phyloP scores from a whole-genome alignment of 495 filamentous ascomycete genomes.

The Neurospora discreta region DNA sequence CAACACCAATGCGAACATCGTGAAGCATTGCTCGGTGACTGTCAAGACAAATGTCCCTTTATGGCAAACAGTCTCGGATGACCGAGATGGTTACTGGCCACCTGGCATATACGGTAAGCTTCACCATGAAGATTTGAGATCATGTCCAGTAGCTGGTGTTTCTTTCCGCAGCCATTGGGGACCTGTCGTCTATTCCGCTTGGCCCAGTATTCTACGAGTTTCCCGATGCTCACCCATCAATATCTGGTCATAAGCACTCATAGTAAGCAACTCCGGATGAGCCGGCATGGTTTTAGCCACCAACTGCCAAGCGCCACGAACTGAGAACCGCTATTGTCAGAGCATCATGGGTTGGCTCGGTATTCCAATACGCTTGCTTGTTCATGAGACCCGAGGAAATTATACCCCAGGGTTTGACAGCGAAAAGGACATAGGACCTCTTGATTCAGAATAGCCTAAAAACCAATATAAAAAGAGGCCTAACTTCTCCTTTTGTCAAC shows the following conservation, averaged over 20 bases:
- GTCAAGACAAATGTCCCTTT: background rate
- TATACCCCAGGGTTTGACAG: background rate
- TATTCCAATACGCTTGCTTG: background rate
- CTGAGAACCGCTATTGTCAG: background rate
- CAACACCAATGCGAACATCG: background rate
- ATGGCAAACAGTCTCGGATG: background rate
- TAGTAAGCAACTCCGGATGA: background rate
- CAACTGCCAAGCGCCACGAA: background rate
- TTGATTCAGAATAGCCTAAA: background rate
- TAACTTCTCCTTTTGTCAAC: background rate
- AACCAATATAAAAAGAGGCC: background rate
- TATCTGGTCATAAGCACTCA: background rate
- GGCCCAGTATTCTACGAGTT: background rate
- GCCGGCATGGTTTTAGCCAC: background rate
- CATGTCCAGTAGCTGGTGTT: background rate
- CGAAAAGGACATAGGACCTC: background rate
- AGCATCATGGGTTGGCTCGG: background rate
- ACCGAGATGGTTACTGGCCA: background rate
- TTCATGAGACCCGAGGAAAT: background rate
- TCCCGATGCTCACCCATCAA: background rate
- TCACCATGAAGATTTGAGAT: background rate
- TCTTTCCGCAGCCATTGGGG: background rate
- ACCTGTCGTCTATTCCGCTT: background rate
- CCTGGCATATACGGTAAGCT: background rate
- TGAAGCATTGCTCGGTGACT: background rate